A percentile compares a stretch with the other conserved stretches of the same genome.
phyloP scores from a whole-genome alignment of 2,329 filamentous ascomycete genomes.

The Aspergillus niger region DNA sequence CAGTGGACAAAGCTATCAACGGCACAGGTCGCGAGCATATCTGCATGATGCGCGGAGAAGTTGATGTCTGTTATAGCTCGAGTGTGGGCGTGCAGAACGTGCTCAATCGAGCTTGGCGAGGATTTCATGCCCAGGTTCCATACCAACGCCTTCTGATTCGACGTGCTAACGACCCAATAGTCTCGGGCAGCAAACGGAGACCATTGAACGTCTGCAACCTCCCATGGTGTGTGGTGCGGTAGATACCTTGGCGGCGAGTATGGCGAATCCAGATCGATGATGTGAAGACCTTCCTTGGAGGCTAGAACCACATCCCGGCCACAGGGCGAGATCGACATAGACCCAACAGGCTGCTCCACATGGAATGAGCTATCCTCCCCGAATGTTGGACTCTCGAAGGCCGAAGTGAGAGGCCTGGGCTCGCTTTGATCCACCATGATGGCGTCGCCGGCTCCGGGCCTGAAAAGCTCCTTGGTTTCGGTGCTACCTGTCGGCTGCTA shows the following conservation, averaged over 20 bases:
- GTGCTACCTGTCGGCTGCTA: conserved; percentile 7
- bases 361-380: conserved; percentile 81
- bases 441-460: conserved; percentile 6
- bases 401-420: conserved; percentile 50
- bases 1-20: conserved; percentile 92
- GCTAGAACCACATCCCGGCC: conserved; percentile 88
- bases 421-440: conserved; percentile 41
- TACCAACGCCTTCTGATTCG: conserved; percentile 89
- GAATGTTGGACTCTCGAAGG: conserved; percentile 85
- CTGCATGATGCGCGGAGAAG: conserved; percentile 89
- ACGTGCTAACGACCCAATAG: conserved; percentile 92
- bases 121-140: conserved; percentile 80
- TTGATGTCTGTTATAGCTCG: conserved; percentile 95
- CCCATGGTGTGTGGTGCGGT: conserved; percentile 86
- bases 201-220: conserved; percentile 96
- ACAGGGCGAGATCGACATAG: conserved; percentile 88
- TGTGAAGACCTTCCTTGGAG: conserved; percentile 84
- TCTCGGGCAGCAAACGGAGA: conserved; percentile 86
- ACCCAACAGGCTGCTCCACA: conserved; percentile 77
- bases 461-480: conserved; percentile 5
- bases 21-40: conserved; percentile 84
- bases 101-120: conserved; percentile 79
- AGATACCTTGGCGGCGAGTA: conserved; percentile 84
- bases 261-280: conserved; percentile 88
- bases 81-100: conserved; percentile 81